phyloP scores from a whole-genome alignment of 2,329 filamentous ascomycete genomes.

The Cyclaneusma minus region DNA sequence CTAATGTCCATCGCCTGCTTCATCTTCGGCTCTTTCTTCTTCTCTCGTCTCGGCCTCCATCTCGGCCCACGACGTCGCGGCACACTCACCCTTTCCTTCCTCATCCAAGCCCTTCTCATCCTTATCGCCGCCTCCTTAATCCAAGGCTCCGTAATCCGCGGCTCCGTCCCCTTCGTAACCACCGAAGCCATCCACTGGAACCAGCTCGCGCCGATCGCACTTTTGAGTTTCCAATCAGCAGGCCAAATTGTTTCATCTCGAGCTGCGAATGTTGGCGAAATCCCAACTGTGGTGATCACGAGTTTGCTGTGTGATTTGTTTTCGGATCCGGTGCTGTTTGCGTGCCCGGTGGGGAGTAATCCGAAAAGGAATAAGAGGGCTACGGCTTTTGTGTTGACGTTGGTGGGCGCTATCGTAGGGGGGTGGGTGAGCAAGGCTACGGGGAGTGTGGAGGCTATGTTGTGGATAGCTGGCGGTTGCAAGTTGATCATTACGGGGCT shows the following conservation, averaged over 20 bases:
- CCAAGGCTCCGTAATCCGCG: conserved; percentile 27
- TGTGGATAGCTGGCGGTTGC: conserved; percentile 28
- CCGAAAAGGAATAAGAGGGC: conserved; percentile 35
- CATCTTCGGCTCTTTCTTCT: conserved; percentile 33
- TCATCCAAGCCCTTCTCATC: conserved; percentile 34
- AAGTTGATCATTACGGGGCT: conserved; percentile 39
- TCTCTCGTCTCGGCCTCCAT: conserved; percentile 21
- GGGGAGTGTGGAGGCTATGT: conserved; percentile 31
- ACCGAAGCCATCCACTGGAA: conserved; percentile 38
- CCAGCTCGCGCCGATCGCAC: conserved; percentile 48
- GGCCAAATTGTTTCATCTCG: conserved; percentile 65
- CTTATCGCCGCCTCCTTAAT: conserved; percentile 35
- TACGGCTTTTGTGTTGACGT: conserved; percentile 32
- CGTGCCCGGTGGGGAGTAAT: conserved; percentile 25
- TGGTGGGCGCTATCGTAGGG: conserved; percentile 36
- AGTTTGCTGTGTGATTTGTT: conserved; percentile 73
- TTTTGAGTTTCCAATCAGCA: conserved; percentile 63
- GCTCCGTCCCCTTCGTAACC: no score
- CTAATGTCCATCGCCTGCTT: conserved; percentile 36
- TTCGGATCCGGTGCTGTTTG: conserved; percentile 41
- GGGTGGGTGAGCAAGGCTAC: conserved; percentile 36
- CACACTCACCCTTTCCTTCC: conserved; percentile 31
- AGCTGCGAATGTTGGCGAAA: conserved; percentile 49
- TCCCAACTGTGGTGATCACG: conserved; percentile 68
- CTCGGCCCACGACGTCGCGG: conserved; percentile 23